Conservation (phyloP, 495 filamentous ascomycete genomes). For the Glarea lozoyensis region DNA sequence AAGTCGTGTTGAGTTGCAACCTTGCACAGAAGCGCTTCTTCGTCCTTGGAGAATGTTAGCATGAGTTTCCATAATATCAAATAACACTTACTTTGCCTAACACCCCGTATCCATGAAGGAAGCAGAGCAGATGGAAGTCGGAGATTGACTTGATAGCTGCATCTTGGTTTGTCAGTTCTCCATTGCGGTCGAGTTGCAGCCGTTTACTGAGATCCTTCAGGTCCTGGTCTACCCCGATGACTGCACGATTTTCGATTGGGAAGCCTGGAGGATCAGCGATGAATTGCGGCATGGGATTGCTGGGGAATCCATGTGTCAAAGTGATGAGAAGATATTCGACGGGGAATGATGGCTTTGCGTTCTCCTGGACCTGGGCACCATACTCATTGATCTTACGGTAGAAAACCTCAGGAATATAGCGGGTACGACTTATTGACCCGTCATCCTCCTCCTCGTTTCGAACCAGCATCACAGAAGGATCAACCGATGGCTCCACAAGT, state of each 20-base stretch:
- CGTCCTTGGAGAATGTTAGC: conserved; percentile 53
- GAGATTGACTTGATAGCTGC: conserved; percentile 62
- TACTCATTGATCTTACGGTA: conserved; percentile 95
- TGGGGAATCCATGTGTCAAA: conserved; percentile 93
- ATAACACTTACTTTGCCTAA: conserved; percentile 58
- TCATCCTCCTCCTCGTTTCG: conserved; percentile 85
- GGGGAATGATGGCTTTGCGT: conserved; percentile 91
- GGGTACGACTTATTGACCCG: conserved; percentile 53
- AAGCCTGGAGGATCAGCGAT: conserved; percentile 52
- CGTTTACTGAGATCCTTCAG: conserved; percentile 50
- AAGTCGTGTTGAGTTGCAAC: conserved; percentile 72
- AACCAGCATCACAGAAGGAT: conserved; percentile 89
- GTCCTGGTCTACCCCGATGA: conserved; percentile 76
- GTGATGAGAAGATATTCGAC: conserved; percentile 95
- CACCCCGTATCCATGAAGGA: conserved; percentile 69
- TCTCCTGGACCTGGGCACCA: conserved; percentile 90
- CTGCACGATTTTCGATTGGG: conserved; percentile 83
- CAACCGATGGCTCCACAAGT: conserved; percentile 90
- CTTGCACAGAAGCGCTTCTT: conserved; percentile 77
- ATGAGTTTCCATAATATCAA: conserved; percentile 1
- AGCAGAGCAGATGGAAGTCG: conserved; percentile 89
- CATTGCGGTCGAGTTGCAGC: conserved; percentile 46
- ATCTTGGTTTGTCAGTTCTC: conserved; percentile 36
- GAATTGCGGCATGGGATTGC: conserved; percentile 65
- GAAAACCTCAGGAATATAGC: conserved; percentile 97